Percentiles rank a stretch among this genome's conserved stretches.
Evolutionary conservation across 2,329 filamentous ascomycete species (phyloP).

Genomic region (Aphanocladium album): DNA sequence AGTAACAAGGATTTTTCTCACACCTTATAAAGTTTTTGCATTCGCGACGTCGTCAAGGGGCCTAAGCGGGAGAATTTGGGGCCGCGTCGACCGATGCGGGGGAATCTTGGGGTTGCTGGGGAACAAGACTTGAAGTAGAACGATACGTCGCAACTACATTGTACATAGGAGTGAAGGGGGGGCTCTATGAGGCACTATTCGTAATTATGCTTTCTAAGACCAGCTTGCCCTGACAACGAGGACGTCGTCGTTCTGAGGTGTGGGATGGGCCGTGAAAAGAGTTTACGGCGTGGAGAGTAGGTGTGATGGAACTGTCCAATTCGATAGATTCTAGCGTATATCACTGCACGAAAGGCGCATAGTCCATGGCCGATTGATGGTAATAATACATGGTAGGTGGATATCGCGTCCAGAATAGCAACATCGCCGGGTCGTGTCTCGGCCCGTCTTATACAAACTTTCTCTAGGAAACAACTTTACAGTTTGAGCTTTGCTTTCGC

Average conservation of each 20-base stretch:
- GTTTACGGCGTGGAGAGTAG: background rate
- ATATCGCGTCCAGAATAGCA: background rate
- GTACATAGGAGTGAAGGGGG: background rate
- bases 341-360: background rate
- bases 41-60: background rate
- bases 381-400: background rate
- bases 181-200: too few species aligned
- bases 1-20: too few species aligned
- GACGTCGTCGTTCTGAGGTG: background rate
- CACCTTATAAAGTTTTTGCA: background rate
- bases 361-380: background rate
- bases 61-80: background rate
- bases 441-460: background rate
- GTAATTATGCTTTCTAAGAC: too few species aligned
- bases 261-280: background rate
- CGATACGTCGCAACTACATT: background rate
- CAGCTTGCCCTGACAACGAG: too few species aligned
- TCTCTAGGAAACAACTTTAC: background rate
- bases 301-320: background rate
- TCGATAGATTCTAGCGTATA: background rate
- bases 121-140: background rate
- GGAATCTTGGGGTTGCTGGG: background rate
- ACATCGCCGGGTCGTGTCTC: background rate
- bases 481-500: conserved; percentile 19
- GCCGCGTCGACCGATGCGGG: background rate